Evolutionary conservation across 2,329 filamentous ascomycete species (phyloP), one percentile per base, ranked within the genome.

Genomic region (Alternaria tenuissima): DNA sequence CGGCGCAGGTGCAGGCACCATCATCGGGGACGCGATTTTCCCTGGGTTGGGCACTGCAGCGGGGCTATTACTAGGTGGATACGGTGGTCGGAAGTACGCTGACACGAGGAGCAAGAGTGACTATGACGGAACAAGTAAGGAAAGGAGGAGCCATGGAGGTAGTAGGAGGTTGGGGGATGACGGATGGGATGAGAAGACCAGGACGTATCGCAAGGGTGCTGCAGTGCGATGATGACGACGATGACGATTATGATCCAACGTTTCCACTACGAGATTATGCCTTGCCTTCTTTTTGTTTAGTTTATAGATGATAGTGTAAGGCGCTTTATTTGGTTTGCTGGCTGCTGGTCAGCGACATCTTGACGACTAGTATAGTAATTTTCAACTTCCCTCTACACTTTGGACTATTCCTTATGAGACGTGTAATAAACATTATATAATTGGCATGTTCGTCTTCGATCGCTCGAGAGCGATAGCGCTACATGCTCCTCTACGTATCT

Each of bases 171-270:
- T 1, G 78, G 79, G 44, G 5, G 62, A 59, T 16, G 57, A 62
- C 5, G 72, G 72, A 16, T 75, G 72, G 72, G 73, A 72, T 79
- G 81, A 68, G 79, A 68, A 71, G 47, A 73, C 54, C 53, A 63
- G 52, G 42, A 72, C 69, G 41, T 74, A 62, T 61, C 86, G 88
- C 89, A 89, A 88, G 46, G 73, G 73, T 16, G 56, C 53, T 87
- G 87, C 82, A 84, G 83, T 84, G 85, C 87, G 87, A 22, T 34
- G 32, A 42, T 39, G 16, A 22, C 12, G 41, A 41, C 16, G 12
- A 52, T 36, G 38, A 34, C 16, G 18, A 20, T 28, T 14, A n/a
- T 42, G 9, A 0, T 14, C 14, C 14, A 44, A n/a, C 18, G 38
- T 26, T 6, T 49, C 16, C 11, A 3, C 6, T 14, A 36, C 18